phyloP scores from a whole-genome alignment of 1,284 basidiomycete genomes.

The Rhodotorula sp. region DNA sequence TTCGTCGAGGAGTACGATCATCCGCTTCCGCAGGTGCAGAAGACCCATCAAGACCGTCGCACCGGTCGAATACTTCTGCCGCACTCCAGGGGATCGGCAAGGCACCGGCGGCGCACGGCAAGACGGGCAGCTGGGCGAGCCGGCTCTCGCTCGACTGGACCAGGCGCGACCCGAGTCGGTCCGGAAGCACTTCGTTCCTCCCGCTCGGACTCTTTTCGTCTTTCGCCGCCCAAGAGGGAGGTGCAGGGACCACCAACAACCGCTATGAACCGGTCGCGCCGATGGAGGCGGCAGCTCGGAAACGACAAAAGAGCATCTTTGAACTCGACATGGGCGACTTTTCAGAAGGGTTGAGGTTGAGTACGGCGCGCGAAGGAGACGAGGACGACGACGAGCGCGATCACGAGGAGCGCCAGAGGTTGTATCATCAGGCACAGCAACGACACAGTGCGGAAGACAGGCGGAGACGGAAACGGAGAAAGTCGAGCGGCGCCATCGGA shows the following conservation, averaged over 20 bases:
- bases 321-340: constrained; percentile 33
- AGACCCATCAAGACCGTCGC: no score
- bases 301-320: constrained; percentile 22
- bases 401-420: not conserved
- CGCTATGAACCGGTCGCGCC: constrained; percentile 17
- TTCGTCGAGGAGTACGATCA: no score
- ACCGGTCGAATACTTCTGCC: not conserved
- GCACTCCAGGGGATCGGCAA: not conserved
- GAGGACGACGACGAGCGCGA: constrained; percentile 2
- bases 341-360: constrained; percentile 10
- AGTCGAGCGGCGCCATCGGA: constrained; percentile 3
- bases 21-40: no score
- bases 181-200: constrained; percentile 8
- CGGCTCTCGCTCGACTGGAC: constrained; percentile 24
- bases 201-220: constrained; percentile 20
- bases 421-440: not conserved
- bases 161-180: not conserved
- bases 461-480: not conserved
- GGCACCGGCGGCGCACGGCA: not conserved
- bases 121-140: not conserved
- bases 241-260: not conserved
- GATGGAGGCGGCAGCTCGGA: not conserved
- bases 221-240: not conserved
- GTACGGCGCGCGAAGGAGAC: constrained; percentile 1
- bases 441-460: not conserved